These are phyloP conservation scores for Trichophyton equinum DNA, from an alignment of 2,329 filamentous ascomycete species.

Conservation along the genomic window DNA sequence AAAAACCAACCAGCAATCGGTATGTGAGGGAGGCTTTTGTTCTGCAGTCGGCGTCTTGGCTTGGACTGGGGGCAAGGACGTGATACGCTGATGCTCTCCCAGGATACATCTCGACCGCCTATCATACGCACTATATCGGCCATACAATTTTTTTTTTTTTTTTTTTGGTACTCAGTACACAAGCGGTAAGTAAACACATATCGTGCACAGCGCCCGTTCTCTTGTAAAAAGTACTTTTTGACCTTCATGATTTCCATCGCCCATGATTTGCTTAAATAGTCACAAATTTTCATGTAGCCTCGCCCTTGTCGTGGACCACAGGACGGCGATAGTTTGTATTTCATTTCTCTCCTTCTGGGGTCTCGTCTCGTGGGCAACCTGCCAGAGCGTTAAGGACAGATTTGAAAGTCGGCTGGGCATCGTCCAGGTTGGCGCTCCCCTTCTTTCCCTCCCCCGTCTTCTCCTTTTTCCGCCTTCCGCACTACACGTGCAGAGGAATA, in stretches of 20 bases:
- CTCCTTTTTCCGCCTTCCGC: neutral
- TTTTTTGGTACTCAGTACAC: neutral
- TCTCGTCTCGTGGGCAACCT: neutral
- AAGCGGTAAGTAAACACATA: neutral
- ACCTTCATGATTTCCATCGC: neutral
- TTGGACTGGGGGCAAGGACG: neutral
- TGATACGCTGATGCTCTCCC: neutral
- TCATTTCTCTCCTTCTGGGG: neutral
- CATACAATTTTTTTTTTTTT: neutral
- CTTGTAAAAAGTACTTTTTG: neutral
- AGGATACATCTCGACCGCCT: neutral
- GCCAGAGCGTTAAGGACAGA: neutral
- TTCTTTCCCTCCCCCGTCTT: no score
- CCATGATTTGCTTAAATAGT: slow-evolving; percentile 1
- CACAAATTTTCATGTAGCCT: neutral
- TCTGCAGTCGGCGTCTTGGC: slow-evolving; percentile 2
- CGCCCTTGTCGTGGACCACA: neutral
- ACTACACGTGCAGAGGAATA: neutral
- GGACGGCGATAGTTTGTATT: neutral
- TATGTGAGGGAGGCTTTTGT: neutral
- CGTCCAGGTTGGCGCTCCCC: neutral
- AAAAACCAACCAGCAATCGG: neutral
- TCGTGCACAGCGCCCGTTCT: neutral
- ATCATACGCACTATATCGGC: neutral
- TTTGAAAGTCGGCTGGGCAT: slow-evolving; percentile 1